Base-by-base conservation (phyloP, 2,329 filamentous ascomycete species). In the Phyllosticta citribraziliensis region DNA sequence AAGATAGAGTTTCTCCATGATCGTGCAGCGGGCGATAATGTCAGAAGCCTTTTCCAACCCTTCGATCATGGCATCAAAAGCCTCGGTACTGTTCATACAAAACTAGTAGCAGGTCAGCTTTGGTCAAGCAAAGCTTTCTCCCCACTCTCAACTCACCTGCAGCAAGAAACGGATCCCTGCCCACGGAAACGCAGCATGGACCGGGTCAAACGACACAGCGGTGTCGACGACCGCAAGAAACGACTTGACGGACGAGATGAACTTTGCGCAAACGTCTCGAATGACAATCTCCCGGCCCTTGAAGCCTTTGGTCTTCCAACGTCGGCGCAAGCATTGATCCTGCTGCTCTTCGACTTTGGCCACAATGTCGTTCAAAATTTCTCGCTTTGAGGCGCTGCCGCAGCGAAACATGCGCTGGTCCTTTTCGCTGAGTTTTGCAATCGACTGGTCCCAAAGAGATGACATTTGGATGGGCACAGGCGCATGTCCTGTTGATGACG, bases 101-200 rank as follows among this genome's bases (percentile, higher is more conserved):
- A 58, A 52, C 25, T 51, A 8, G 6, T 0, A 30, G 27, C 6
- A 6, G 9, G 27, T 30, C 9, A 30, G 27, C 9, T 10, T 10
- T 30, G 6, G 5, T 10, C 6, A 30, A 30, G 9, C 6, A 30
- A 4, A 30, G 9, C 27, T 10, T 8, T 30, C 6, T 30, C 5
- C 6, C 27, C 6, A 30, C 8, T 30, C 9, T 30, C 14, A 25
- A 51, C 62, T 33, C 62, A 67, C 70, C 50, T 67, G 63, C 8
- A 70, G 64, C 19, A 71, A 60, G 55, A 69, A 60, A 8, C 68
- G 65, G 24, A 70, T 56, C 10, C 64, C 65, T 17, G 66, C 65
- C 66, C 65, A 72, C 2, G 65, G 69, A 24, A 70, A 58, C 19
- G 62, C 65, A 17, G 67, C 67, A 62, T 69, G 67, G 4, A 64